These are phyloP conservation scores for Nakazawaea wyomingensis DNA, from an alignment of 805 yeast species.

Conservation along the genomic window DNA sequence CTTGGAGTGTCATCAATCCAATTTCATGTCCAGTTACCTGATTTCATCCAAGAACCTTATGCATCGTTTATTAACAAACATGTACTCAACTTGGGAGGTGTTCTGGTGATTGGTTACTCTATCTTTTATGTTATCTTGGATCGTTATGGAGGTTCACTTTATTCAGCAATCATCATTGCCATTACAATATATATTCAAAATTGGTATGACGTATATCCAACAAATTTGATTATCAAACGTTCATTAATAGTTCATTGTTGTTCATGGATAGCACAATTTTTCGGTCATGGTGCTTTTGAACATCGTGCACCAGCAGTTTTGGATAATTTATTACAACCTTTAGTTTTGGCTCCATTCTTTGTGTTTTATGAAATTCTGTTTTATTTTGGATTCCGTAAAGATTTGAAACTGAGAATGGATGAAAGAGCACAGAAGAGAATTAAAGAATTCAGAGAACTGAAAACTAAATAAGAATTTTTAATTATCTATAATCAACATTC, in stretches of 20 bases:
- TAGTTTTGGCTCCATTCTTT: constrained; percentile 88
- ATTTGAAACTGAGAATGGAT: constrained; percentile 46
- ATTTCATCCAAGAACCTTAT: constrained; percentile 15
- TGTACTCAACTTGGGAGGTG: constrained; percentile 40
- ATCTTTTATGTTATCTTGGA: constrained; percentile 59
- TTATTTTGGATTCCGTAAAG: constrained; percentile 53
- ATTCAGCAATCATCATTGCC: constrained; percentile 33
- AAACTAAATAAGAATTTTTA: background rate
- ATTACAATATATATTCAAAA: constrained; percentile 16
- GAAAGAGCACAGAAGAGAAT: constrained; percentile 36
- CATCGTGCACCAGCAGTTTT: constrained; percentile 79
- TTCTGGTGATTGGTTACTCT: constrained; percentile 43
- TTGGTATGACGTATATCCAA: constrained; percentile 15
- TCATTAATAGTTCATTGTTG: constrained; percentile 41
- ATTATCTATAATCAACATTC: background rate
- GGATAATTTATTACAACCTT: constrained; percentile 78
- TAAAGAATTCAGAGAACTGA: constrained; percentile 25
- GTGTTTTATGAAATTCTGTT: constrained; percentile 76
- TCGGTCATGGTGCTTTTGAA: constrained; percentile 84
- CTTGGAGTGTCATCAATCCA: constrained; percentile 30
- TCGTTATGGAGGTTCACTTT: constrained; percentile 38
- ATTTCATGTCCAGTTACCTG: constrained; percentile 17
- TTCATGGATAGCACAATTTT: constrained; percentile 80
- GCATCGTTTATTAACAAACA: constrained; percentile 15
- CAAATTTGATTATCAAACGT: constrained; percentile 20